These are phyloP conservation scores for Trapa bicornis DNA, from an alignment of 345 rosid species.

Conservation along the genomic window DNA sequence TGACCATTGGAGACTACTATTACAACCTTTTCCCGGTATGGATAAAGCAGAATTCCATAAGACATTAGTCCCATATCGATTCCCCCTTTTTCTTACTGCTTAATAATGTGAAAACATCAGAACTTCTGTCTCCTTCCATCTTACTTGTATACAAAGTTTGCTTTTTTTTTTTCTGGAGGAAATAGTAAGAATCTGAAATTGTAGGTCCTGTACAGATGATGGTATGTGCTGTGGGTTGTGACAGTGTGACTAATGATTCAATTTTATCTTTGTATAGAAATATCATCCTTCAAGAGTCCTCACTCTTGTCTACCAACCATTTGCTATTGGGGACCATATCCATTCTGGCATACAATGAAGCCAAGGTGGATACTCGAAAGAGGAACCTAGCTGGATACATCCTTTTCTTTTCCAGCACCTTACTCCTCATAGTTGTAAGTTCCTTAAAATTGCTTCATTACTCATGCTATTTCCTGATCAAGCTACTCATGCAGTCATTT, in stretches of 20 bases:
- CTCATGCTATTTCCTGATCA: background rate
- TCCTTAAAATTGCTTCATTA: background rate
- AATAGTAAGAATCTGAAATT: no score
- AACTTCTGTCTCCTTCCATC: no score
- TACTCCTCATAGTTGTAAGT: conserved; percentile 67
- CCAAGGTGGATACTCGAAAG: conserved; percentile 53
- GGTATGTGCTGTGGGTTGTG: background rate
- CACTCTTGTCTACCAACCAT: conserved; percentile 72
- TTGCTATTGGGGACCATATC: conserved; percentile 54
- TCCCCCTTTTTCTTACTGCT: no score
- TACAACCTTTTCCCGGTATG: conserved; percentile 49
- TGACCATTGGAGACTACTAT: conserved; percentile 75
- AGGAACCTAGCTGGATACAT: conserved; percentile 56
- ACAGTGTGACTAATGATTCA: background rate
- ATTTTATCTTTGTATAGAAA: conserved; percentile 21
- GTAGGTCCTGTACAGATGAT: background rate
- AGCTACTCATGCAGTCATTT: conserved; percentile 42
- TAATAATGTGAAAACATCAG: no score
- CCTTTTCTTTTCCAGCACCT: conserved; percentile 45
- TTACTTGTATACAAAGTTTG: no score
- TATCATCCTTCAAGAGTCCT: conserved; percentile 89
- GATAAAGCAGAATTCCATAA: background rate
- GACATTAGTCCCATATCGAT: no score
- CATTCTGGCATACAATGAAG: conserved; percentile 51
- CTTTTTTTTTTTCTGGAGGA: no score